Evolutionary conservation across 192 early-diverging fungal genomes (phyloP).

Genomic region (Piromyces sp.): DNA sequence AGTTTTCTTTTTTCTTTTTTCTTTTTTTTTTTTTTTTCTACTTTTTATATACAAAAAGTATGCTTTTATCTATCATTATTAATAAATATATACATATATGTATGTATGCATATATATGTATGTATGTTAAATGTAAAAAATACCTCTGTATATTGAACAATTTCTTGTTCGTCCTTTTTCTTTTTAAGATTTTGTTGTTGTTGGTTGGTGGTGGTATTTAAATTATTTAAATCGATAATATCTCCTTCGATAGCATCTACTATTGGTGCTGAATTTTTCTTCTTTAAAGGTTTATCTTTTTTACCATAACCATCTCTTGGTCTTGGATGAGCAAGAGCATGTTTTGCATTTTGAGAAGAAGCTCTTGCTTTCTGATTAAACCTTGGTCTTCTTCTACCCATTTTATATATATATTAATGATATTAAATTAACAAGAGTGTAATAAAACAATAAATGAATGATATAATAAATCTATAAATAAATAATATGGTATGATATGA

Average conservation of each 20-base stretch:
- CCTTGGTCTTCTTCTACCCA: conserved; percentile 32
- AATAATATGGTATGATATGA: no score
- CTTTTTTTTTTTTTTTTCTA: no score
- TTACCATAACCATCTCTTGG: conserved; percentile 26
- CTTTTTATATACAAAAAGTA: no score
- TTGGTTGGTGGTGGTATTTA: not conserved
- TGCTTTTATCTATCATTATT: no score
- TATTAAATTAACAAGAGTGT: no score
- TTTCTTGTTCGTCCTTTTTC: conserved; percentile 1
- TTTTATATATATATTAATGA: conserved; percentile 2
- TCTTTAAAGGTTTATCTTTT: conserved; percentile 4
- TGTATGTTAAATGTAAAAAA: conserved; percentile 13
- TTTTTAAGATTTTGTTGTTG: not conserved
- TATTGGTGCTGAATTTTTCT: not conserved
- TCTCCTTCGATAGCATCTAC: not conserved
- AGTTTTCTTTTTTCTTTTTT: no score
- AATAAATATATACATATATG: no score
- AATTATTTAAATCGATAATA: not conserved
- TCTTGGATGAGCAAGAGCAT: conserved; percentile 21
- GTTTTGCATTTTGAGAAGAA: conserved; percentile 16
- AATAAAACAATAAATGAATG: no score
- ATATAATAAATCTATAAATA: no score
- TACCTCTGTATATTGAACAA: conserved; percentile 1
- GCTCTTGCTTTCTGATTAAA: conserved; percentile 35
- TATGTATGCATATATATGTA: no score